Evolutionary conservation across 1,139 yeast species (phyloP).

Genomic region (Magnusiomyces suaveolens): DNA sequence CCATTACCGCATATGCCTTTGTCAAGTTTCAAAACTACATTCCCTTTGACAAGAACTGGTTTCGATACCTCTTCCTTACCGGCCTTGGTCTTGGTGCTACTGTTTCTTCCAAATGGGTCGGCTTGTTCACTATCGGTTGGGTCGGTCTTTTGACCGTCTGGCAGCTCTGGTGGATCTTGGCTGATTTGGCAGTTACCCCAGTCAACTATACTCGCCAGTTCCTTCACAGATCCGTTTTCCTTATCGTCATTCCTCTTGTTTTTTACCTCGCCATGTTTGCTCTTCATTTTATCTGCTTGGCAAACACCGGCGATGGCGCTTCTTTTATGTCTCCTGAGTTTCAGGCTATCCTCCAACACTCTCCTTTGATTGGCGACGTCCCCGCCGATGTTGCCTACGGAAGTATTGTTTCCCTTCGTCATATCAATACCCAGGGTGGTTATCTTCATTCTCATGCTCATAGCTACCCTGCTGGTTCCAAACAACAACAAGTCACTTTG

Average conservation of each 20-base stretch:
- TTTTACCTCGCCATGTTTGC: conserved; percentile 68
- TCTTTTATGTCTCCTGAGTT: conserved; percentile 86
- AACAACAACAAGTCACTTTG: conserved; percentile 83
- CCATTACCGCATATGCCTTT: conserved; percentile 71
- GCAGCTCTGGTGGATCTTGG: conserved; percentile 81
- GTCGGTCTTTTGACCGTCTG: conserved; percentile 64
- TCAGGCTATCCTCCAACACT: conserved; percentile 65
- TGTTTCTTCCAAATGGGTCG: conserved; percentile 91
- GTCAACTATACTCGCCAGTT: conserved; percentile 45
- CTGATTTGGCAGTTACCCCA: conserved; percentile 64
- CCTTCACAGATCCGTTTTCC: conserved; percentile 44
- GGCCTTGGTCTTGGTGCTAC: conserved; percentile 85
- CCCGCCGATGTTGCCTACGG: conserved; percentile 83
- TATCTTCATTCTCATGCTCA: conserved; percentile 89
- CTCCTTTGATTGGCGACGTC: conserved; percentile 57
- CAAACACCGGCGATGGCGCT: conserved; percentile 76
- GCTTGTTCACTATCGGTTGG: conserved; percentile 90
- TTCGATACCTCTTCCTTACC: conserved; percentile 56
- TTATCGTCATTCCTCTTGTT: conserved; percentile 60
- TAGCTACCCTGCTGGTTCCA: conserved; percentile 80
- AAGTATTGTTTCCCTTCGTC: conserved; percentile 71
- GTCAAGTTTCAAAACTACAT: conserved; percentile 71
- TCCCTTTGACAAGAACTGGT: conserved; percentile 67
- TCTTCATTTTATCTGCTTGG: conserved; percentile 64
- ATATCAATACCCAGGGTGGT: conserved; percentile 81